A percentile compares a stretch with the other conserved stretches of the same genome.
Evolutionary conservation across 352 stramenopile species (phyloP).

Genomic region (Globisporangium nunn): DNA sequence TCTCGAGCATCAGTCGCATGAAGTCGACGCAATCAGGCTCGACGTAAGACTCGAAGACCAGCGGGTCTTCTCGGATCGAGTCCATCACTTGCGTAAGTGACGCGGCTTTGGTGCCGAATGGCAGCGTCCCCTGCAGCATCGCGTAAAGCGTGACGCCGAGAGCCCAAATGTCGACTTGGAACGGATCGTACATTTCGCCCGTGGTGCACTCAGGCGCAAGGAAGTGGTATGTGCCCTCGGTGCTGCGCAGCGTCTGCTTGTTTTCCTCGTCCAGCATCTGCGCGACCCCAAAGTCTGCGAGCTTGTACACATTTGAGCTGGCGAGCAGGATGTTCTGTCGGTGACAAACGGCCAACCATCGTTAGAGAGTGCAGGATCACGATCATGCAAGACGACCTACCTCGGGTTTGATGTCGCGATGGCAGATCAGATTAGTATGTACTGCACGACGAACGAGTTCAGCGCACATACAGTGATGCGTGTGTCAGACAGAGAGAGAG

Average conservation of each 20-base stretch:
- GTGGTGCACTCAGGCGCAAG: constrained; percentile 77
- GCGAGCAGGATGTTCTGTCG: constrained; percentile 60
- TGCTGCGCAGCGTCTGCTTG: constrained; percentile 51
- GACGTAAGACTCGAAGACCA: constrained; percentile 29
- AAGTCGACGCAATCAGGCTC: constrained; percentile 39
- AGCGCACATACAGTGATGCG: background rate
- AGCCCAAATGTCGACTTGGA: constrained; percentile 79
- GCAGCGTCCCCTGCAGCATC: constrained; percentile 56
- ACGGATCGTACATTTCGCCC: constrained; percentile 67
- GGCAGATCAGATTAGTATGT: constrained; percentile 74
- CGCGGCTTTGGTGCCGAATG: constrained; percentile 51
- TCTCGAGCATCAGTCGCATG: constrained; percentile 46
- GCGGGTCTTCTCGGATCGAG: constrained; percentile 52
- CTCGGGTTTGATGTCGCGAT: constrained; percentile 80
- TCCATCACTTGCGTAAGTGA: constrained; percentile 66
- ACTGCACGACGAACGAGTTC: constrained; percentile 22
- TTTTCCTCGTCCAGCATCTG: constrained; percentile 42
- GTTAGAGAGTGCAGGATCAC: background rate
- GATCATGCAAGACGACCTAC: constrained; percentile 1
- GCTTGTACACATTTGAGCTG: constrained; percentile 46
- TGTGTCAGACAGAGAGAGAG: background rate
- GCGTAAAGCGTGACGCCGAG: constrained; percentile 75
- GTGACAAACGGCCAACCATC: background rate
- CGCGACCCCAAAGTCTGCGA: constrained; percentile 80
- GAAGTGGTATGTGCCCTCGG: constrained; percentile 85